phyloP scores from a whole-genome alignment of 805 yeast species.

The Yamadazyma sp. region DNA sequence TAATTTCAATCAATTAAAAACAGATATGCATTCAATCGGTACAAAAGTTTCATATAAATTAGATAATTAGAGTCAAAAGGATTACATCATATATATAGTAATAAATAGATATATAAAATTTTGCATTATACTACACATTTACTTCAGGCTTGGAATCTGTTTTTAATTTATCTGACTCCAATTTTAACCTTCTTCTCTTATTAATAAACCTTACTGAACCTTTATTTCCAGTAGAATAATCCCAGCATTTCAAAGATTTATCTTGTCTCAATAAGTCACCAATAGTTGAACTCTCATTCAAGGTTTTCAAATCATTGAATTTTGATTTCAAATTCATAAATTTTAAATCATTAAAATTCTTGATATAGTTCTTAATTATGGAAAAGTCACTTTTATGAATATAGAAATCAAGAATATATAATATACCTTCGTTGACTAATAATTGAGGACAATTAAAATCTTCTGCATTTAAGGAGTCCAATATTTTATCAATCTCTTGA shows the following conservation, averaged over 20 bases:
- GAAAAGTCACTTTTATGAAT: conserved; percentile 54
- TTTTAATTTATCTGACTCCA: conserved; percentile 24
- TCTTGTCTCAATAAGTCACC: conserved; percentile 37
- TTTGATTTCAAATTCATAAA: conserved; percentile 43
- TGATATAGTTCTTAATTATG: conserved; percentile 44
- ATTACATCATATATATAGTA: no score
- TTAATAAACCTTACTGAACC: conserved; percentile 53
- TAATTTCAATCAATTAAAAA: conserved; percentile 62
- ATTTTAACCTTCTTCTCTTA: conserved; percentile 44
- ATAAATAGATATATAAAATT: no score
- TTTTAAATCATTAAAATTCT: conserved; percentile 35
- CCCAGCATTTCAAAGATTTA: conserved; percentile 46
- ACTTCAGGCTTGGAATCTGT: no score
- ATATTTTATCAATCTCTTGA: conserved; percentile 9
- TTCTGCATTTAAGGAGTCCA: conserved; percentile 30
- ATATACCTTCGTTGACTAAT: conserved; percentile 49
- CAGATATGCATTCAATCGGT: conserved; percentile 67
- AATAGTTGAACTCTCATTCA: conserved; percentile 28
- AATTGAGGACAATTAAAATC: conserved; percentile 42
- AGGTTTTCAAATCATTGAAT: conserved; percentile 36
- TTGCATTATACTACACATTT: no score
- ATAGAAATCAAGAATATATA: conserved; percentile 58
- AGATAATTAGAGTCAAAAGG: conserved; percentile 14
- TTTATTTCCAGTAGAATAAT: conserved; percentile 32
- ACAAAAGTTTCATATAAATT: conserved; percentile 63